phyloP scores from a whole-genome alignment of 2,329 filamentous ascomycete species.

The Claviceps fusiformis region DNA sequence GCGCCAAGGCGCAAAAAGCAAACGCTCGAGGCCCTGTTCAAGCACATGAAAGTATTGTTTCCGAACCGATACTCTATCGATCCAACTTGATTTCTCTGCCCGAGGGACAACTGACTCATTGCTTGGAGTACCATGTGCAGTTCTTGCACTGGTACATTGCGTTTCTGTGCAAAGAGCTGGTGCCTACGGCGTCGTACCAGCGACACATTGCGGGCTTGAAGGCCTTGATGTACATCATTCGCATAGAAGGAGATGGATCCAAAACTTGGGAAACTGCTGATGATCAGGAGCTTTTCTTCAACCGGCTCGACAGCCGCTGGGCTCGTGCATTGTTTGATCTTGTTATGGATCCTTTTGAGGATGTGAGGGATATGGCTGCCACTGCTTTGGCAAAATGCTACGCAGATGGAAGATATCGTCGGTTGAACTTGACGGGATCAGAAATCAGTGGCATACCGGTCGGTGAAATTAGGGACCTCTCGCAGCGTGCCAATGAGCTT shows the following conservation, averaged over 20 bases:
- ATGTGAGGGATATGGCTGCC: slow-evolving; percentile 55
- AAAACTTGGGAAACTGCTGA: slow-evolving; percentile 25
- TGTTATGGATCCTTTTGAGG: slow-evolving; percentile 81
- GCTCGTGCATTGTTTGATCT: slow-evolving; percentile 60
- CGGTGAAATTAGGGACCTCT: slow-evolving; percentile 31
- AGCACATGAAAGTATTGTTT: slow-evolving; percentile 3
- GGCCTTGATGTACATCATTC: slow-evolving; percentile 52
- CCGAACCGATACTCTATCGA: slow-evolving; percentile 22
- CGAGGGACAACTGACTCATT: slow-evolving; percentile 22
- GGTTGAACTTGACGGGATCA: slow-evolving; percentile 11
- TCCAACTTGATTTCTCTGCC: slow-evolving; percentile 27
- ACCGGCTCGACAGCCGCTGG: slow-evolving; percentile 34
- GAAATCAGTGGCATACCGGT: slow-evolving; percentile 8
- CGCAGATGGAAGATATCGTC: slow-evolving; percentile 22
- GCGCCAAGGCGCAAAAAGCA: slow-evolving; percentile 22
- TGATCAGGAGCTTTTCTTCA: slow-evolving; percentile 27
- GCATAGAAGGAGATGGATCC: slow-evolving; percentile 48
- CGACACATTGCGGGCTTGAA: slow-evolving; percentile 72
- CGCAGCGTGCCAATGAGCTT: slow-evolving; percentile 37
- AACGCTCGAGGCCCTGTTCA: slow-evolving; percentile 6
- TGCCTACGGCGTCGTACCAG: slow-evolving; percentile 76
- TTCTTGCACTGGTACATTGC: slow-evolving; percentile 65
- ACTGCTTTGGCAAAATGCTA: slow-evolving; percentile 37
- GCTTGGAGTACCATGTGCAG: slow-evolving; percentile 36
- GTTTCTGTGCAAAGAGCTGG: slow-evolving; percentile 62